These are phyloP conservation scores for Peronospora tabacina DNA, from an alignment of 352 stramenopile genomes.

Conservation along the genomic window DNA sequence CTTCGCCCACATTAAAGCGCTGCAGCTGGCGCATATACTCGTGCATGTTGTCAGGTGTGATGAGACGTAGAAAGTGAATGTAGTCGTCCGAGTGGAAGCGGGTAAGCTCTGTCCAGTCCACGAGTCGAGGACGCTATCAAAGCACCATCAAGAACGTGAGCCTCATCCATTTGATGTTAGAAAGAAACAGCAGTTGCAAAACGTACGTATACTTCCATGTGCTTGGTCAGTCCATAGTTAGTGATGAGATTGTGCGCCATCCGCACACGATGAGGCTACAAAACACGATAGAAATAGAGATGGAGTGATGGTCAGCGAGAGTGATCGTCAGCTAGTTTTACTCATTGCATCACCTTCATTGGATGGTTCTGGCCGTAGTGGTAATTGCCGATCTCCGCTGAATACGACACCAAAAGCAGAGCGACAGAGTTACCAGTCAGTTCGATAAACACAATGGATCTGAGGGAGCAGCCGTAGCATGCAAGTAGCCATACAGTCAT, in stretches of 20 bases:
- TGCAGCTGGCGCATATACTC: constrained; percentile 92
- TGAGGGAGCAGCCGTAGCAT: not conserved
- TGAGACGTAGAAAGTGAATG: constrained; percentile 97
- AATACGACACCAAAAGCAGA: not conserved
- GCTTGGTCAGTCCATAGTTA: constrained; percentile 98
- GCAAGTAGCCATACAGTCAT: constrained; percentile 55
- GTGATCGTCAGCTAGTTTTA: not conserved
- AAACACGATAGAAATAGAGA: not conserved
- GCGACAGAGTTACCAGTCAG: not conserved
- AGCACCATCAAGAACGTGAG: constrained; percentile 11
- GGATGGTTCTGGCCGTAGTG: constrained; percentile 94
- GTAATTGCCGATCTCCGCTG: constrained; percentile 97
- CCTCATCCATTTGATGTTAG: not conserved
- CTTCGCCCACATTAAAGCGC: constrained; percentile 98
- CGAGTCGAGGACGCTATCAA: constrained; percentile 86
- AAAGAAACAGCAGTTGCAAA: constrained; percentile 4
- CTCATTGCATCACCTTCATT: constrained; percentile 58
- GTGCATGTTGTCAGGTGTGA: constrained; percentile 98
- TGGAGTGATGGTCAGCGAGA: not conserved
- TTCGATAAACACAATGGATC: not conserved
- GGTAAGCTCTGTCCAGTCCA: constrained; percentile 96
- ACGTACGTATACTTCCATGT: constrained; percentile 98
- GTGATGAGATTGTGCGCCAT: constrained; percentile 99
- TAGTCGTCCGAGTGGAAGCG: constrained; percentile 99
- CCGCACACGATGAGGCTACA: constrained; percentile 93